These are phyloP conservation scores for Colletotrichum tanaceti DNA, from an alignment of 2,329 filamentous ascomycete genomes.

Conservation along the genomic window DNA sequence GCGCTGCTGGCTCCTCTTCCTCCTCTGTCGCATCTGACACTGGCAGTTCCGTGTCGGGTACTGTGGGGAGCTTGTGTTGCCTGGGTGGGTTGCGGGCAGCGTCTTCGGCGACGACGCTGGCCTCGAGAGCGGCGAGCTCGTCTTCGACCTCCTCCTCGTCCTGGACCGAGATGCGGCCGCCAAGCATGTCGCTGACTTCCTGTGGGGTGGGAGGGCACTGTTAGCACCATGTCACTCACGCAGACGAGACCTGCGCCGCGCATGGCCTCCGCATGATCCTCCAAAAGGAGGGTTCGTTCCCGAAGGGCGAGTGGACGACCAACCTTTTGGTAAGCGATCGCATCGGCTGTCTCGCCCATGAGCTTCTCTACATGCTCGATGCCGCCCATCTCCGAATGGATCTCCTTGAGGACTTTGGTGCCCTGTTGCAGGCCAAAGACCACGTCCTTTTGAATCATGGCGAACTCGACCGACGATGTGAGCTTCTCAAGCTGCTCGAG, in stretches of 20 bases:
- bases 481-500: slow-evolving; percentile 93
- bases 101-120: slow-evolving; percentile 41
- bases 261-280: too few species aligned
- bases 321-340: slow-evolving; percentile 89
- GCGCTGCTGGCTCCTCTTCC: slow-evolving; percentile 33
- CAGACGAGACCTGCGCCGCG: neutral
- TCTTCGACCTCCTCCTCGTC: slow-evolving; percentile 99
- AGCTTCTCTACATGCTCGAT: slow-evolving; percentile 94
- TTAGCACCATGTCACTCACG: slow-evolving; percentile 6
- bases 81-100: slow-evolving; percentile 33
- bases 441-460: slow-evolving; percentile 95
- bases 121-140: slow-evolving; percentile 84
- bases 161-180: slow-evolving; percentile 87
- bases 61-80: slow-evolving; percentile 44
- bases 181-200: slow-evolving; percentile 94
- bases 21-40: slow-evolving; percentile 41
- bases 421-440: slow-evolving; percentile 93
- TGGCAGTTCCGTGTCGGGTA: slow-evolving; percentile 50
- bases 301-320: slow-evolving; percentile 43
- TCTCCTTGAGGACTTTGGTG: slow-evolving; percentile 87
- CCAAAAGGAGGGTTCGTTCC: neutral
- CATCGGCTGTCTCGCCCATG: slow-evolving; percentile 92
- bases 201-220: slow-evolving; percentile 51
- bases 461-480: slow-evolving; percentile 91
- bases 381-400: slow-evolving; percentile 95